These are phyloP conservation scores for Ogataea angusta DNA, from an alignment of 805 yeast species.

Conservation along the genomic window DNA sequence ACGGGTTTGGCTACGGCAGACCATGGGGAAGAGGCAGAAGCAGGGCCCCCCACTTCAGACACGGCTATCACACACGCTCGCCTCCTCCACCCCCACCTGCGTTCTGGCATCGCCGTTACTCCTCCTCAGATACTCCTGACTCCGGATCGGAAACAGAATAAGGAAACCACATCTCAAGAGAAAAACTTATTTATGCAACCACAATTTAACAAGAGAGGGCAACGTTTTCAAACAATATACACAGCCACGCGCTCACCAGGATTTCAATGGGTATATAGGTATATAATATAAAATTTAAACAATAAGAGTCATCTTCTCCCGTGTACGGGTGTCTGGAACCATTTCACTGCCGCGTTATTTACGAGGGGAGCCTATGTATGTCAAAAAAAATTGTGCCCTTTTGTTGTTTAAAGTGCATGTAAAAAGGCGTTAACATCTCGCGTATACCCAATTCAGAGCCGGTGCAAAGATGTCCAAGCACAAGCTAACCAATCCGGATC, in stretches of 20 bases:
- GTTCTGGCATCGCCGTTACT: neutral
- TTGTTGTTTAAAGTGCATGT: slow-evolving; percentile 4
- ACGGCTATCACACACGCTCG: neutral
- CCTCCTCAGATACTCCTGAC: neutral
- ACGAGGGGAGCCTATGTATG: slow-evolving; percentile 3
- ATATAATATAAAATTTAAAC: neutral
- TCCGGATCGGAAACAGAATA: slow-evolving; percentile 7
- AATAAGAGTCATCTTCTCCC: no score
- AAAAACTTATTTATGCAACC: no score
- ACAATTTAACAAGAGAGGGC: no score
- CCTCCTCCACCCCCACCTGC: neutral
- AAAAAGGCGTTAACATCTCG: neutral
- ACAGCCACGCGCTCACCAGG: no score
- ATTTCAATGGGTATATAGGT: no score
- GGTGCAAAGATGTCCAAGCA: slow-evolving; percentile 11
- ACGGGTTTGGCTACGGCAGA: neutral
- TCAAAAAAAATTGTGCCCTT: slow-evolving; percentile 1
- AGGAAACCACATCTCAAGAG: neutral
- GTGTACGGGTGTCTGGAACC: neutral
- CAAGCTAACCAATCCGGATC: neutral
- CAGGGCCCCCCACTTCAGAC: neutral
- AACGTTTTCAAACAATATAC: no score
- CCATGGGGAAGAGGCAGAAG: neutral
- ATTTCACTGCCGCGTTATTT: slow-evolving; percentile 11
- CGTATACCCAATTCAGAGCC: neutral